Conservation (phyloP, 208 protist genomes). For the Lotmaria passim region DNA sequence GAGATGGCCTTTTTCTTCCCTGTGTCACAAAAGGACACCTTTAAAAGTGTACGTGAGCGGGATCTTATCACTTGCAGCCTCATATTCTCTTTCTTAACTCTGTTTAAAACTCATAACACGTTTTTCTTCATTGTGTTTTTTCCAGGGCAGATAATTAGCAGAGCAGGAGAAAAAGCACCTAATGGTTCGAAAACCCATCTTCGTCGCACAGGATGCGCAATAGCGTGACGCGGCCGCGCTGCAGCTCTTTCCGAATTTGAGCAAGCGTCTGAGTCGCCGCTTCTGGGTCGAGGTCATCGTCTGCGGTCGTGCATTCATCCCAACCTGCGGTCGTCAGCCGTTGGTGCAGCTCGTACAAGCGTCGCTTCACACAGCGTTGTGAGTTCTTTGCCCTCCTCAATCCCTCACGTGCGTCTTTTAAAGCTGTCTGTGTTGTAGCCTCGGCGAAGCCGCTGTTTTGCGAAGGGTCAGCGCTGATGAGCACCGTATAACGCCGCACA, state of each 20-base stretch:
- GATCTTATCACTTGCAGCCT: too few species aligned
- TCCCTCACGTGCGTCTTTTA: not conserved
- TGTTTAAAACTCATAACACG: too few species aligned
- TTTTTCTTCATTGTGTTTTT: not conserved
- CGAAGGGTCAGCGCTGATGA: too few species aligned
- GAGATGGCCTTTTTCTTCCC: too few species aligned
- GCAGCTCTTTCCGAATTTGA: conserved; percentile 22
- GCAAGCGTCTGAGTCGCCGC: conserved; percentile 1
- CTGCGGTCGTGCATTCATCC: not conserved
- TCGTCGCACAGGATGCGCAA: conserved; percentile 23
- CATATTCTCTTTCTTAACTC: too few species aligned
- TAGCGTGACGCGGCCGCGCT: conserved; percentile 15
- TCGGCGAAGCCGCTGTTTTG: not conserved
- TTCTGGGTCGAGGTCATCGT: not conserved
- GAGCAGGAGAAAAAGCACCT: too few species aligned
- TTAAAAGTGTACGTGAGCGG: too few species aligned
- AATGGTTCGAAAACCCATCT: not conserved
- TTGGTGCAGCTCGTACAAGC: conserved; percentile 14
- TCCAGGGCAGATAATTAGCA: not conserved
- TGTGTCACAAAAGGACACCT: too few species aligned
- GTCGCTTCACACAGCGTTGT: conserved; percentile 13
- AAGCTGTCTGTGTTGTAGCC: not conserved
- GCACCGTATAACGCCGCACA: not conserved
- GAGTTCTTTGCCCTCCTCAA: not conserved
- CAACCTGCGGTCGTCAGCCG: not conserved